Conservation (phyloP, 164 flowering plant genomes). For the grape (Vitis vinifera) region DNA sequence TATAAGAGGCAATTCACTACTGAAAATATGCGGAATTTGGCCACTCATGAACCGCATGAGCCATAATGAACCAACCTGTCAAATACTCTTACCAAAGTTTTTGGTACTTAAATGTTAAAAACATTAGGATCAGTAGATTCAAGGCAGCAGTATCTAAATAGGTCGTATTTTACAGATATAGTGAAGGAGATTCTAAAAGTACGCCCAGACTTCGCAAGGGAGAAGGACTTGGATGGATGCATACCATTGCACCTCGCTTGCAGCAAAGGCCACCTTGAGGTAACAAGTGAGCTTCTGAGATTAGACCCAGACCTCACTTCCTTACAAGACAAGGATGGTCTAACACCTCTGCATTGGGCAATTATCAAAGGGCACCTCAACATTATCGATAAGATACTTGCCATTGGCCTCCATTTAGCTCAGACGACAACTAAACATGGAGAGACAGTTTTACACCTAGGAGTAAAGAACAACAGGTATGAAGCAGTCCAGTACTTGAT, state of each 20-base stretch:
- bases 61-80: no score
- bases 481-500: slow-evolving; percentile 40
- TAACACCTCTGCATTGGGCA: slow-evolving; percentile 56
- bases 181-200: slow-evolving; percentile 41
- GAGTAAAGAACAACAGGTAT: slow-evolving; percentile 45
- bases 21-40: no score
- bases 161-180: slow-evolving; percentile 28
- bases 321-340: slow-evolving; percentile 44
- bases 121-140: no score
- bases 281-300: slow-evolving; percentile 43
- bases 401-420: slow-evolving; percentile 35
- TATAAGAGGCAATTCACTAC: no score
- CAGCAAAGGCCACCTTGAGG: slow-evolving; percentile 52
- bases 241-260: slow-evolving; percentile 56
- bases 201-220: slow-evolving; percentile 42
- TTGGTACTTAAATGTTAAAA: no score
- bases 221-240: slow-evolving; percentile 32
- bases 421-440: slow-evolving; percentile 26
- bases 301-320: slow-evolving; percentile 38
- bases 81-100: no score
- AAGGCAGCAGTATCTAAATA: no score
- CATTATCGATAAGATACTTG: slow-evolving; percentile 26
- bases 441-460: slow-evolving; percentile 45
- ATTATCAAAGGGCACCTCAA: slow-evolving; percentile 49
- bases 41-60: no score